Percentiles rank a stretch among this genome's conserved stretches.
These are phyloP conservation scores for Phtheirospermum japonicum DNA, from an alignment of 257 asterid genomes.

Conservation along the genomic window DNA sequence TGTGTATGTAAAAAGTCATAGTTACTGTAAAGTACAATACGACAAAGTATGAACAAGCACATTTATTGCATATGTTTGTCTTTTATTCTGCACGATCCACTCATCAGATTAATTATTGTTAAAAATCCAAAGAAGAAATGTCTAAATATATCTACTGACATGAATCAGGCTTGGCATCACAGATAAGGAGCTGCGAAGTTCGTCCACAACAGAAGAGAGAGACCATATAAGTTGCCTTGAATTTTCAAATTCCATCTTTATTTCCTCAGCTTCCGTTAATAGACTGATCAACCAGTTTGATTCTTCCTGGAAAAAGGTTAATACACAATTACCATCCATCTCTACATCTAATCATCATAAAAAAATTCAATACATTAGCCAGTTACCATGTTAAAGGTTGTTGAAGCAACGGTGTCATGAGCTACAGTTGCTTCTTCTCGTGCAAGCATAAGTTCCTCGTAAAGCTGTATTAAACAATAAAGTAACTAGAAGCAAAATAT, in stretches of 20 bases:
- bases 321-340: slow-evolving; percentile 22
- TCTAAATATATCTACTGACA: slow-evolving; percentile 51
- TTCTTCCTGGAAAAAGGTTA: slow-evolving; percentile 56
- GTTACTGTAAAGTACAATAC: not conserved
- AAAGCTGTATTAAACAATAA: slow-evolving; percentile 47
- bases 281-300: slow-evolving; percentile 44
- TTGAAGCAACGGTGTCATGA: slow-evolving; percentile 48
- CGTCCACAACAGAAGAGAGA: slow-evolving; percentile 55
- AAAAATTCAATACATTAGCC: not conserved
- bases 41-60: too few relatives aligned
- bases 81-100: not conserved
- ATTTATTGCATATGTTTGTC: slow-evolving; percentile 10
- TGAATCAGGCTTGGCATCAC: slow-evolving; percentile 35
- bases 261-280: slow-evolving; percentile 48
- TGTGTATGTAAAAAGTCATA: slow-evolving; percentile 17
- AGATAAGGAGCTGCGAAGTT: slow-evolving; percentile 45
- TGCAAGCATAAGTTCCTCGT: slow-evolving; percentile 57
- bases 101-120: slow-evolving; percentile 11
- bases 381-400: slow-evolving; percentile 42
- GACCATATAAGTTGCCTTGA: slow-evolving; percentile 45
- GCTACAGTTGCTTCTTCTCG: slow-evolving; percentile 65
- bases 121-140: slow-evolving; percentile 1
- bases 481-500: slow-evolving; percentile 12
- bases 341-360: slow-evolving; percentile 3
- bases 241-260: slow-evolving; percentile 59